Percentiles rank a stretch among this genome's conserved stretches.
These are phyloP conservation scores for Rhizopogon salebrosus DNA, from an alignment of 768 basidiomycete species.

Conservation along the genomic window DNA sequence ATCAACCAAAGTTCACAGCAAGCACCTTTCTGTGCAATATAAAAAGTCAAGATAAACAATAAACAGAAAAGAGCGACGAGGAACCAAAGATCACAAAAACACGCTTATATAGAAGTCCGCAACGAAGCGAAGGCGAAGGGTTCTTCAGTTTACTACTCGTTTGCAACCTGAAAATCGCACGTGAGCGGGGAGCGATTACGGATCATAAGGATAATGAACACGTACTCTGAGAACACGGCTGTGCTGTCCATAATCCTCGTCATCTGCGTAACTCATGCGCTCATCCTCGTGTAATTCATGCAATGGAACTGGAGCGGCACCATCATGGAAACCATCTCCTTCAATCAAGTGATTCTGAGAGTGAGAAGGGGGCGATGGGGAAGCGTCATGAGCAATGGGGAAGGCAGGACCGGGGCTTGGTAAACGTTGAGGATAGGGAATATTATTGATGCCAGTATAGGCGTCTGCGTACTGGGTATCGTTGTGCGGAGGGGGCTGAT, in stretches of 20 bases:
- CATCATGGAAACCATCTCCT: slow-evolving; percentile 5
- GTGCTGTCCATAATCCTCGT: slow-evolving; percentile 23
- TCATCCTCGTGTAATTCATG: slow-evolving; percentile 8
- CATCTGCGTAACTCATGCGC: slow-evolving; percentile 26
- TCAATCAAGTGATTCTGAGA: slow-evolving; percentile 10
- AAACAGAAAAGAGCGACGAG: neutral
- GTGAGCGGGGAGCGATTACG: neutral
- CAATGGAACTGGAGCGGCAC: slow-evolving; percentile 3
- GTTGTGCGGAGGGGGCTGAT: slow-evolving; percentile 17
- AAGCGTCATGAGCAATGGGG: slow-evolving; percentile 18
- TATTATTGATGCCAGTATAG: slow-evolving; percentile 20
- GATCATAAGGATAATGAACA: neutral
- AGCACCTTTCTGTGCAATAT: neutral
- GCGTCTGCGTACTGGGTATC: slow-evolving; percentile 20
- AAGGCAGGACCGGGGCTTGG: slow-evolving; percentile 4
- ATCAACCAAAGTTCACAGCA: neutral
- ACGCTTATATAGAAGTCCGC: neutral
- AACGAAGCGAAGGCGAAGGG: too few species aligned
- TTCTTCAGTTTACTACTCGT: neutral
- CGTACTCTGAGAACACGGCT: slow-evolving; percentile 24
- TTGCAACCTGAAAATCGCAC: neutral
- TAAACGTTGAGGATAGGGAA: slow-evolving; percentile 6
- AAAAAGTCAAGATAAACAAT: neutral
- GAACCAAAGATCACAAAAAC: too few species aligned
- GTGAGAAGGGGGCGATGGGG: slow-evolving; percentile 11